These are phyloP conservation scores for Caryopteris hybrid DNA, from an alignment of 305 asterid species.

Conservation along the genomic window DNA sequence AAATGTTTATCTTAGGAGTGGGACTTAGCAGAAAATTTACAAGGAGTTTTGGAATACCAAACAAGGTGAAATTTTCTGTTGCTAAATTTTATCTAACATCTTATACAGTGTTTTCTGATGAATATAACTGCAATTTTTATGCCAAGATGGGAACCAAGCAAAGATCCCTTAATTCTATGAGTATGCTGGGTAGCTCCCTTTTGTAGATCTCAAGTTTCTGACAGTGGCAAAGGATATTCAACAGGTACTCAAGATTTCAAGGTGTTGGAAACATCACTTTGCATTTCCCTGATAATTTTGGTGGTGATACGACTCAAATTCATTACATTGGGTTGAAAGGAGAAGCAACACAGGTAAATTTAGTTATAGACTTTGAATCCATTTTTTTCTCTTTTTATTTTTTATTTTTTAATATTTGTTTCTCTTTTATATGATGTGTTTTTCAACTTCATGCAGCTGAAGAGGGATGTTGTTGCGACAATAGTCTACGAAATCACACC, in stretches of 20 bases:
- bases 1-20: slow-evolving; percentile 85
- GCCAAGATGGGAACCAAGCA: neutral
- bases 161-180: neutral
- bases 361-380: slow-evolving; percentile 1
- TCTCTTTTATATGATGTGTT: neutral
- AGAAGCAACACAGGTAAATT: slow-evolving; percentile 95
- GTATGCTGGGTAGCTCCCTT: too few relatives aligned
- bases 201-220: slow-evolving; percentile 4
- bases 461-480: slow-evolving; percentile 87
- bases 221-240: neutral
- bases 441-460: slow-evolving; percentile 55
- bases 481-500: slow-evolving; percentile 94
- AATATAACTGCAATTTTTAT: slow-evolving; percentile 2
- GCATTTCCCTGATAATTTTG: slow-evolving; percentile 96
- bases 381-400: too few relatives aligned
- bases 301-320: slow-evolving; percentile 81
- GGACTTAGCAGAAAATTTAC: slow-evolving; percentile 88
- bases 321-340: slow-evolving; percentile 97
- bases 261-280: slow-evolving; percentile 87
- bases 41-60: slow-evolving; percentile 90
- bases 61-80: slow-evolving; percentile 56
- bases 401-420: too few relatives aligned
- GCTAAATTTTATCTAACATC: neutral
- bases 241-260: slow-evolving; percentile 95
- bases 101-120: neutral